Evolutionary conservation across 306 rosid species (phyloP), one percentile per base, ranked within the genome.

Genomic region (Pyrus pyrifolia): DNA sequence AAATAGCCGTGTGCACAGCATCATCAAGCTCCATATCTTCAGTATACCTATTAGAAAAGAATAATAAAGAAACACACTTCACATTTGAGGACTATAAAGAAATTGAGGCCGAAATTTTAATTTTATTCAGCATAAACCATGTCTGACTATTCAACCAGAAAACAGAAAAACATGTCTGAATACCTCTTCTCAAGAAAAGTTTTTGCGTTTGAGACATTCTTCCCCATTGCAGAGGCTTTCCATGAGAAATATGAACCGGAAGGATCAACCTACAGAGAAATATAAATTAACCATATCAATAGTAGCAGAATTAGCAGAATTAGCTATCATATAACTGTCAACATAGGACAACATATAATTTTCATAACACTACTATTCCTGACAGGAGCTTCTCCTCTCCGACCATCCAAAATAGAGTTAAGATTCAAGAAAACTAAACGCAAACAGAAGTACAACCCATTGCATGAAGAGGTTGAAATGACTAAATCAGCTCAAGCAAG

Each of bases 181-280:
- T 90, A 92, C 97, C 99, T 95, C 84, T 95, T 95, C 85, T 95
- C 99, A n/a, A 95, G 95, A 80, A 92, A 95, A n/a, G 97, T 95
- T 82, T 95, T 95, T 27, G 97, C 93, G 74, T 92, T 92, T 45
- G 99, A 95, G 78, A 95, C 97, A 86, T 95, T 95, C 79, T 95
- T 95, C 74, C 99, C 99, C 99, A 92, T 92, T 66, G 97, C 99
- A 22, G 97, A 95, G 53, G 99, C 97, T 79, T 95, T 92, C 97
- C 99, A 95, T 25, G 99, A 92, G 83, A 95, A 95, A 79, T 92
- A 95, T 23, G 97, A 92, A 81, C 97, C 99, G 0, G 97, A 95
- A 49, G 97, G 99, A 83, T 95, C 99, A 71, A 95, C 97, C 99
- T 95, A 81, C 53, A 84, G 74, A 31, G 14, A 76, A 58, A 46